These are phyloP conservation scores for Capsella rubella DNA, from an alignment of 441 rosid species.

Conservation along the genomic window DNA sequence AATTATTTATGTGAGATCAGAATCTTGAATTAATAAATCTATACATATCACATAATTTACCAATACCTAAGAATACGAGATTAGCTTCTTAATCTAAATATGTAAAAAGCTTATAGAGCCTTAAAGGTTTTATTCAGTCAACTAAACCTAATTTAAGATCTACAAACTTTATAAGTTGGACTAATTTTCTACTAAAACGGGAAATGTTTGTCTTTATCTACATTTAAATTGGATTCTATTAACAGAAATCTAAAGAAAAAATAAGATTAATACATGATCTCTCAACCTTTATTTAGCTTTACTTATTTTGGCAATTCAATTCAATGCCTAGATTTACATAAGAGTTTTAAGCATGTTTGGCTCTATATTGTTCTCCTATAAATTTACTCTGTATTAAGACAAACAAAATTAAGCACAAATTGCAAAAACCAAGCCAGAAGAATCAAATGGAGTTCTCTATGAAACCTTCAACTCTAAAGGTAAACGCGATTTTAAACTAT, in stretches of 20 bases:
- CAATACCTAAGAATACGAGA: no score
- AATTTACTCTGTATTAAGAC: neutral
- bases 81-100: no score
- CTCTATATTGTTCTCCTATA: conserved; percentile 28
- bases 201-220: neutral
- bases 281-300: conserved; percentile 23
- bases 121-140: neutral
- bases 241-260: neutral
- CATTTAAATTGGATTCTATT: neutral
- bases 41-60: no score
- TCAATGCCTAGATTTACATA: conserved; percentile 8
- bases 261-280: neutral
- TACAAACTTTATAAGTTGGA: neutral
- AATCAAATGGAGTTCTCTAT: conserved; percentile 39
- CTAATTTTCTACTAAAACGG: conserved; percentile 19
- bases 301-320: conserved; percentile 24
- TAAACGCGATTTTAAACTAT: conserved; percentile 1
- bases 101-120: no score
- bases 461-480: conserved; percentile 42
- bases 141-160: conserved; percentile 15
- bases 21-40: no score
- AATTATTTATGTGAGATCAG: no score
- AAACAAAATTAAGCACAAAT: neutral
- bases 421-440: conserved; percentile 12
- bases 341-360: conserved; percentile 10